Conservation (phyloP, 192 early-diverging fungal species). For the Podila horticola region DNA sequence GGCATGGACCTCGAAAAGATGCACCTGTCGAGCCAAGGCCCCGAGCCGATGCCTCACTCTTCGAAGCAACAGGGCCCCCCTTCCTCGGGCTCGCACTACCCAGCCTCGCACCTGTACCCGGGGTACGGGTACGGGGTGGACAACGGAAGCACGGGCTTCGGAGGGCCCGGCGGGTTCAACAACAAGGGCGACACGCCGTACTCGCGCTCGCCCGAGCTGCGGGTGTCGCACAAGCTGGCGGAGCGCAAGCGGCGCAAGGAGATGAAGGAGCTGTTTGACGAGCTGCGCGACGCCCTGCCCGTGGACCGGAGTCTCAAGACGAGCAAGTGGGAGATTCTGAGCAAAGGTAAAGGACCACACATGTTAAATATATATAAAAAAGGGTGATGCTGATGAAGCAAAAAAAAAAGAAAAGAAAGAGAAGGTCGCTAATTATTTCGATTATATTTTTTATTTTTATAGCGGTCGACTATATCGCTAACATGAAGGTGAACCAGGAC, state of each 20-base stretch:
- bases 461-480: slow-evolving; percentile 67
- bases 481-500: slow-evolving; percentile 59
- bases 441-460: slow-evolving; percentile 13
- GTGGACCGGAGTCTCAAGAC: slow-evolving; percentile 82
- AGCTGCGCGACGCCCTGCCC: slow-evolving; percentile 79
- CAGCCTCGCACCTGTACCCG: slow-evolving; percentile 26
- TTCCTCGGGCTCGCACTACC: too few species aligned
- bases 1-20: slow-evolving; percentile 42
- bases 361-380: too few species aligned
- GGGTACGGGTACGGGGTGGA: slow-evolving; percentile 19
- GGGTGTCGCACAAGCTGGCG: slow-evolving; percentile 89
- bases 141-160: slow-evolving; percentile 1
- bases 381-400: too few species aligned
- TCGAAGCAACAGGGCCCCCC: slow-evolving; percentile 4
- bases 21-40: slow-evolving; percentile 21
- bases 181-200: slow-evolving; percentile 65
- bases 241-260: slow-evolving; percentile 89
- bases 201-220: slow-evolving; percentile 78
- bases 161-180: background rate
- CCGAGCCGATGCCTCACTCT: slow-evolving; percentile 1
- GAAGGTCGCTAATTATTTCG: too few species aligned
- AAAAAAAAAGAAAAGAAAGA: background rate
- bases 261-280: slow-evolving; percentile 93
- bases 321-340: slow-evolving; percentile 92
- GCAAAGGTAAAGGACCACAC: slow-evolving; percentile 86